These are phyloP conservation scores for Phialemoniopsis sp. DNA, from an alignment of 2,329 filamentous ascomycete species.

Conservation along the genomic window DNA sequence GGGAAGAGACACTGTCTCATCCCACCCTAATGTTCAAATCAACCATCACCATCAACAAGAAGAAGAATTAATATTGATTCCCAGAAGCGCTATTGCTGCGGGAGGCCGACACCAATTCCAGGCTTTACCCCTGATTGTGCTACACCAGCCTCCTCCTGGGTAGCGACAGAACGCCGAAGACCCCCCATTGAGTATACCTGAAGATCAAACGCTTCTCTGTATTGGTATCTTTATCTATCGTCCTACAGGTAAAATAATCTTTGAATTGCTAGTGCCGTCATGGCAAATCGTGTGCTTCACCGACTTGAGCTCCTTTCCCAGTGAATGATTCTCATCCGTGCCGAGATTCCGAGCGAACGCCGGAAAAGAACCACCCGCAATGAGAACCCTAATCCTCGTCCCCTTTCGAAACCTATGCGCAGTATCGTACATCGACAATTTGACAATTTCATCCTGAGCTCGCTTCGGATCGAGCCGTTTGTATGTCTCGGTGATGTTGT, in stretches of 20 bases:
- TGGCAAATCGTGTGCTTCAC: neutral
- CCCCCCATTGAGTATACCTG: too few relatives aligned
- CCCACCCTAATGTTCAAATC: too few relatives aligned
- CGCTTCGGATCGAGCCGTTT: slow-evolving; percentile 9
- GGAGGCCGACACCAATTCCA: too few relatives aligned
- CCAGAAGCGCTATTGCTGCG: too few relatives aligned
- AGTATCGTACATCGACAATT: slow-evolving; percentile 10
- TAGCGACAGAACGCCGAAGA: too few relatives aligned
- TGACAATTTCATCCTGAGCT: slow-evolving; percentile 1
- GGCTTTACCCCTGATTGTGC: too few relatives aligned
- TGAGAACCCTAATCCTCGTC: slow-evolving; percentile 12
- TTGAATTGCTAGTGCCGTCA: neutral
- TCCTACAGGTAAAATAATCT: neutral
- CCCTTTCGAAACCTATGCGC: slow-evolving; percentile 15
- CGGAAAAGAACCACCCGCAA: slow-evolving; percentile 16
- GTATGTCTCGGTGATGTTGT: slow-evolving; percentile 15
- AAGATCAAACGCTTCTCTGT: too few relatives aligned
- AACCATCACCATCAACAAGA: too few relatives aligned
- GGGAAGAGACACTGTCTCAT: too few relatives aligned
- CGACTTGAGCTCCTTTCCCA: neutral
- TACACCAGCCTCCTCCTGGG: too few relatives aligned
- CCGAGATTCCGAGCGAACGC: slow-evolving; percentile 11
- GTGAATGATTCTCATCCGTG: slow-evolving; percentile 8
- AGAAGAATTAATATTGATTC: too few relatives aligned
- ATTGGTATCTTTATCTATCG: too few relatives aligned